phyloP scores from a whole-genome alignment of 306 rosid species.

The Amphicarpaea edgeworthii region DNA sequence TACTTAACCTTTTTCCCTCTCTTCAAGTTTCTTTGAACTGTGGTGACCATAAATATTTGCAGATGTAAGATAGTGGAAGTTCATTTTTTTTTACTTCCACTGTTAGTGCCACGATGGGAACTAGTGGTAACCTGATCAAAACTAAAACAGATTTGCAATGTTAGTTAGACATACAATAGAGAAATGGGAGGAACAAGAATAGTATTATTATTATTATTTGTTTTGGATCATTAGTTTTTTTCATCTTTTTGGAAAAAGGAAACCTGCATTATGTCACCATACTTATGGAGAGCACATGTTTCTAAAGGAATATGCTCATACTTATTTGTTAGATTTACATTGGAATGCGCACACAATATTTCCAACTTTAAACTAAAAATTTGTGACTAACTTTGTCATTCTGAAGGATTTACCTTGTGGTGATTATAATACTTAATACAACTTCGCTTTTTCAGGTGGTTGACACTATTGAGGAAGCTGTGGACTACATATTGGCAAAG shows the following conservation, averaged over 20 bases:
- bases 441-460: slow-evolving; percentile 67
- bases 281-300: slow-evolving; percentile 6
- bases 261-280: not conserved
- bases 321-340: too few relatives aligned
- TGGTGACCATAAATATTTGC: slow-evolving; percentile 8
- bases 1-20: not conserved
- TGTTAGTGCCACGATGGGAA: slow-evolving; percentile 5
- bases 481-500: slow-evolving; percentile 62
- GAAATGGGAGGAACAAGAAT: not conserved
- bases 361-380: too few relatives aligned
- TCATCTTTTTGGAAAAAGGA: slow-evolving; percentile 11
- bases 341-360: too few relatives aligned
- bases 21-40: slow-evolving; percentile 10
- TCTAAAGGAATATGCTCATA: not conserved
- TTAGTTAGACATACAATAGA: slow-evolving; percentile 19
- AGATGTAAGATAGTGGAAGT: slow-evolving; percentile 8
- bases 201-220: not conserved
- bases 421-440: slow-evolving; percentile 17
- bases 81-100: not conserved
- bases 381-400: not conserved
- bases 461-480: slow-evolving; percentile 76
- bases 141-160: not conserved
- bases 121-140: slow-evolving; percentile 15
- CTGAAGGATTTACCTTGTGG: slow-evolving; percentile 7
- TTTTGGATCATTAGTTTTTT: slow-evolving; percentile 1